Evolutionary conservation across 148 eudicot species (phyloP).

Genomic region (Silene uniflora): DNA sequence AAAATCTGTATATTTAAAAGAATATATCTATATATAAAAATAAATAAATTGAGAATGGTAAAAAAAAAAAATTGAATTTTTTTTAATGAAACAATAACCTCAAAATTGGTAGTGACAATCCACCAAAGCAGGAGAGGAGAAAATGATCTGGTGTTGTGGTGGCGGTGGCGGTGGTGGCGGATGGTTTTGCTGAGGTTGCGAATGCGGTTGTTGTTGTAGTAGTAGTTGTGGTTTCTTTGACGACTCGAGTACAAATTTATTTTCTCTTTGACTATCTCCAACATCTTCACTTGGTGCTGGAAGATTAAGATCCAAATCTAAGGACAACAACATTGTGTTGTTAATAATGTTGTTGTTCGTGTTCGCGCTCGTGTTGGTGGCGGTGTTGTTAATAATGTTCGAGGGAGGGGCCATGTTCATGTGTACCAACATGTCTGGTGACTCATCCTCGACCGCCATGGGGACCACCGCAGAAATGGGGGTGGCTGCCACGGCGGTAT

Average conservation of each 20-base stretch:
- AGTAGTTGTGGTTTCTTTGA: conserved; percentile 25
- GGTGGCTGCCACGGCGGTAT: not conserved
- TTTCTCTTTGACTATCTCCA: conserved; percentile 16
- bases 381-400: not conserved
- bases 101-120: conserved; percentile 35
- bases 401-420: conserved; percentile 3
- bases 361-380: not conserved
- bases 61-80: not conserved
- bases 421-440: not conserved
- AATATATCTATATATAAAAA: not conserved
- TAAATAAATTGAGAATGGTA: not conserved
- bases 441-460: not conserved
- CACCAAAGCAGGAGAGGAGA: conserved; percentile 35
- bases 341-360: not conserved
- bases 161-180: conserved; percentile 12
- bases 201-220: conserved; percentile 10
- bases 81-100: conserved; percentile 9
- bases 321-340: conserved; percentile 14
- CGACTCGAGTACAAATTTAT: conserved; percentile 23
- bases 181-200: conserved; percentile 16
- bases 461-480: conserved; percentile 15
- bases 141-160: conserved; percentile 28
- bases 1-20: conserved; percentile 6
- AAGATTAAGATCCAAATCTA: conserved; percentile 44
- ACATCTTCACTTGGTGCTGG: conserved; percentile 34